Evolutionary conservation across 179 eudicot genomes (phyloP), one percentile per base, ranked within the genome.

Genomic region (Actinidia polygama): DNA sequence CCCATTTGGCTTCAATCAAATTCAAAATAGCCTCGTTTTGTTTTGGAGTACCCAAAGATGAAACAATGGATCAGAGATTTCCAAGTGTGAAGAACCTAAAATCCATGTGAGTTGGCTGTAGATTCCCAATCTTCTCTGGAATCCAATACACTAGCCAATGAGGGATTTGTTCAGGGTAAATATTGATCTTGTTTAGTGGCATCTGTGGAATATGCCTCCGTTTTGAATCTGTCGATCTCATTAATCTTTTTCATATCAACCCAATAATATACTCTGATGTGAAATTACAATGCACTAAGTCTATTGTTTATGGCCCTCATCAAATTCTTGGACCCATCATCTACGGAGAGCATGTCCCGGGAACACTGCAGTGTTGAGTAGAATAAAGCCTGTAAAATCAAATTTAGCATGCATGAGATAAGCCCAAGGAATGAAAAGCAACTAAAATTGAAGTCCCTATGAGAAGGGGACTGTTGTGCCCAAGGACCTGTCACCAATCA

Each of bases 71-170:
- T 98, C 99, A 96, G 9, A 96, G 92, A 80, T 96, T 96, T 67
- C 99, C 98, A 15, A 94, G 92, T 12, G 95, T 93, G 78, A 96
- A 94, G 87, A 96, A 96, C 85, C 99, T 91, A 84, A 96, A 96
- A 88, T 96, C 99, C 99, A 96, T 96, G 87, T 96, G 98, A 85
- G 99, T 98, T 70, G 99, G 99, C 89, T 94, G 98, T 78, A 96
- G 91, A 85, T 94, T 96, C 61, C 99, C 99, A 55, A 96, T 90
- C 86, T 87, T 85, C 87, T 93, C 94, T 1, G 99, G 98, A 71
- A 96, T 87, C 99, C 99, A 96, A 83, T 96, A 93, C 91, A 92
- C 92, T 73, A 96, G 81, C 99, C 99, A 96, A 85, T 85, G 88
- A 74, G 99, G 97, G 74, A 96, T 94, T 89, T 96, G 99, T 66